Base-by-base conservation (phyloP, 1,284 basidiomycete species). In the Puccinia hordei region DNA sequence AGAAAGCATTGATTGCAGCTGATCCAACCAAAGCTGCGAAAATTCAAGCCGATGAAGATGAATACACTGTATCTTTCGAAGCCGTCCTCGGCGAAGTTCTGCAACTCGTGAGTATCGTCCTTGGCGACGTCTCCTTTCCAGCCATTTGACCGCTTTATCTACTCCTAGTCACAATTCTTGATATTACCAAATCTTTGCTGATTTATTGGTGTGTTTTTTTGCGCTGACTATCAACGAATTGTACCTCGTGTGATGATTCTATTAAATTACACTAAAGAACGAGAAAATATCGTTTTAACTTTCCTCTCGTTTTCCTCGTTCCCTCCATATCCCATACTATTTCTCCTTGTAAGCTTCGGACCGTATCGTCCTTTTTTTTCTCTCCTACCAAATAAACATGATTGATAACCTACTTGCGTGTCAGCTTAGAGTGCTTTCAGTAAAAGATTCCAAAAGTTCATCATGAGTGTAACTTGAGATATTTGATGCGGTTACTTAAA, bases 11-110 rank as follows among this genome's bases (percentile, higher is more conserved):
- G 53, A 38, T 73, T 27, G 59, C 38, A 61, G 55, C 78, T 24
- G 69, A 80, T 80, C 78, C 78, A 35, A 24, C 53, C 17, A 80
- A 80, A 55, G 78, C 78, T n/a, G 59, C 38, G 17, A 80, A 80
- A 55, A 46, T 80, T 13, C 35, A 80, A 65, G 78, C 71, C 15
- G 78, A 80, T 55, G 78, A 72, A n/a, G 78, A 80, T 49, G 78
- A 80, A 73, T 80, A 73, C 44, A 53, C 55, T 8, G n/a, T 38
- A 27, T 63, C 78, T 63, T 80, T 73, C 35, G 35, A 80, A 73
- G 57, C 68, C 17, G 69, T 80, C 27, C 59, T 80, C 5, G 30
- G 49, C 22, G 78, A 80, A 73, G 69, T 80, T 33, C 59, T 73
- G 38, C 41, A 80, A 73, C 59, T 80, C 9, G 78, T 80, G 15